A percentile compares a stretch with the other conserved stretches of the same genome.
Conservation (phyloP, 352 stramenopile species). For the Phytopythium helicoides region DNA sequence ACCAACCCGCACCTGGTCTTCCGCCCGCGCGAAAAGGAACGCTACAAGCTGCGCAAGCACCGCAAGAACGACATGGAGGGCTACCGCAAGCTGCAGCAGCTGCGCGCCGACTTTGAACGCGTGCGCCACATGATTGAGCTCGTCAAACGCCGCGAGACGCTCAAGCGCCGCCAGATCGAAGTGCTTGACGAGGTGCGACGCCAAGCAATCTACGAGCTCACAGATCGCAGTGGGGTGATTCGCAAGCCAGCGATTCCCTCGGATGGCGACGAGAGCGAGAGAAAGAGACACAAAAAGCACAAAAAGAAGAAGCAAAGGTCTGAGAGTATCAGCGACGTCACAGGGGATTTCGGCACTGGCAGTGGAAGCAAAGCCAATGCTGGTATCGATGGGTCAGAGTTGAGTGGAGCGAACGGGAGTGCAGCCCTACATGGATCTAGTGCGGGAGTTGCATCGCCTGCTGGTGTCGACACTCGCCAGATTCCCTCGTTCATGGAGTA, state of each 20-base stretch:
- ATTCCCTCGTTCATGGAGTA: slow-evolving; percentile 70
- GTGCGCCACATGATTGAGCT: slow-evolving; percentile 82
- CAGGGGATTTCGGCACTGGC: slow-evolving; percentile 11
- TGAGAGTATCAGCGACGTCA: slow-evolving; percentile 21
- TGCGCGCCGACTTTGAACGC: slow-evolving; percentile 93
- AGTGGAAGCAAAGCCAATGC: not conserved
- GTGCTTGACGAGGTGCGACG: slow-evolving; percentile 72
- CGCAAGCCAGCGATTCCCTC: slow-evolving; percentile 51
- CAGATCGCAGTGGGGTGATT: slow-evolving; percentile 29
- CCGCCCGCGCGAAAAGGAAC: slow-evolving; percentile 95
- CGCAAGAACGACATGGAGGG: slow-evolving; percentile 96
- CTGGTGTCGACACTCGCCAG: not conserved
- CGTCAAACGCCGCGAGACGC: slow-evolving; percentile 82
- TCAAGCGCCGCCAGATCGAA: slow-evolving; percentile 80
- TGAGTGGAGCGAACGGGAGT: not conserved
- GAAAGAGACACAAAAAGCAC: slow-evolving; percentile 74
- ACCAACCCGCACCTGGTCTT: slow-evolving; percentile 99
- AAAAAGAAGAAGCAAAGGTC: slow-evolving; percentile 20
- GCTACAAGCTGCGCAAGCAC: slow-evolving; percentile 96
- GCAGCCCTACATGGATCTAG: not conserved
- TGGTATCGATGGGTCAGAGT: not conserved
- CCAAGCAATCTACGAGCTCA: slow-evolving; percentile 68
- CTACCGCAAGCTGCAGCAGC: slow-evolving; percentile 92
- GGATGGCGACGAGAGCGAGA: slow-evolving; percentile 58
- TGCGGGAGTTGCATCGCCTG: slow-evolving; percentile 10